A percentile compares a stretch with the other conserved stretches of the same genome.
These are phyloP conservation scores for Myrica gale DNA, from an alignment of 306 rosid genomes.

Conservation along the genomic window DNA sequence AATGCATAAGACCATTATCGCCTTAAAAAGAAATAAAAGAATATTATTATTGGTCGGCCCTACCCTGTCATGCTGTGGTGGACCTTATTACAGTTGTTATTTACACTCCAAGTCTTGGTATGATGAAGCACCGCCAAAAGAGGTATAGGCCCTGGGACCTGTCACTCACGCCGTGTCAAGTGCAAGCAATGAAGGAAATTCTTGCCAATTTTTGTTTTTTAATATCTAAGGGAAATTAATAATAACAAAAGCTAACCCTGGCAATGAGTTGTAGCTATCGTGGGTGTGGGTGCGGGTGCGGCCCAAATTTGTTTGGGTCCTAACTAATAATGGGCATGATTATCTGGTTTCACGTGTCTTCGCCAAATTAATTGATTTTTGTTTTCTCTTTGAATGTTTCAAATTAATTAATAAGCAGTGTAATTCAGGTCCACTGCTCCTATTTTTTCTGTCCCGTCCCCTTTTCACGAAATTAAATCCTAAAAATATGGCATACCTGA, in stretches of 20 bases:
- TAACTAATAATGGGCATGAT: slow-evolving; percentile 42
- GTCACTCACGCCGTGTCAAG: slow-evolving; percentile 32
- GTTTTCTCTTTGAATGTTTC: too few species aligned
- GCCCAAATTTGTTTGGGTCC: slow-evolving; percentile 28
- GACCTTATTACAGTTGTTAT: slow-evolving; percentile 37
- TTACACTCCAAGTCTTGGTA: slow-evolving; percentile 45
- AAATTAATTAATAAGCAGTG: too few species aligned
- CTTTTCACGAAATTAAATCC: too few species aligned
- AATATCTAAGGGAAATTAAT: neutral
- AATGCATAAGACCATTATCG: too few species aligned
- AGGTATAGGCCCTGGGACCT: neutral
- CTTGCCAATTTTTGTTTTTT: neutral
- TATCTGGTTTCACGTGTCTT: slow-evolving; percentile 36
- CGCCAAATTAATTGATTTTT: neutral
- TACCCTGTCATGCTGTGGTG: neutral
- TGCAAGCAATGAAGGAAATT: slow-evolving; percentile 13
- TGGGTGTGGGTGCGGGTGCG: neutral
- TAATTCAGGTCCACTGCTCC: too few species aligned
- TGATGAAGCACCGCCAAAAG: slow-evolving; percentile 27
- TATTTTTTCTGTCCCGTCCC: too few species aligned
- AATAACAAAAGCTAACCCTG: neutral
- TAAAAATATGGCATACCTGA: too few species aligned
- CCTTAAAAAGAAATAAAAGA: too few species aligned
- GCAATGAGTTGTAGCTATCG: slow-evolving; percentile 22
- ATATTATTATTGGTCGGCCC: slow-evolving; percentile 21